phyloP scores from a whole-genome alignment of 495 filamentous ascomycete species.

The Delitschia confertaspora region DNA sequence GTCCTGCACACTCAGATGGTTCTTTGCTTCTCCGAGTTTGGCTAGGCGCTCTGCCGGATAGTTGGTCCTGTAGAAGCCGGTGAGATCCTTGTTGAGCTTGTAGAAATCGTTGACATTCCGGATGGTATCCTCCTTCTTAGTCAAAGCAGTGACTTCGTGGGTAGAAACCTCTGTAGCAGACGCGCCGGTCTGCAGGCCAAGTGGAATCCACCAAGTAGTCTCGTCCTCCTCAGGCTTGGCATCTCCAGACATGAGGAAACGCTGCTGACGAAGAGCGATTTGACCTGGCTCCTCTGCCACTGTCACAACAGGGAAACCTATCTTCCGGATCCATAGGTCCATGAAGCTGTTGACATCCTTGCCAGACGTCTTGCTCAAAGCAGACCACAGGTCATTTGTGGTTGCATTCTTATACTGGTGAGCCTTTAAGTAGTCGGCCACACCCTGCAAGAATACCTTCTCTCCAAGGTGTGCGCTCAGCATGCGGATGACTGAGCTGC shows the following conservation, averaged over 20 bases:
- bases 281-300: slow-evolving; percentile 73
- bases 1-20: slow-evolving; percentile 70
- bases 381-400: slow-evolving; percentile 84
- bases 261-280: slow-evolving; percentile 70
- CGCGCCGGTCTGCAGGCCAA: slow-evolving; percentile 58
- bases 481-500: slow-evolving; percentile 92
- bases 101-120: slow-evolving; percentile 74
- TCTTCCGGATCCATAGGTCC: slow-evolving; percentile 87
- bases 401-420: slow-evolving; percentile 88
- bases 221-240: slow-evolving; percentile 73
- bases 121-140: slow-evolving; percentile 63
- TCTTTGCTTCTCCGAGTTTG: slow-evolving; percentile 65
- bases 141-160: slow-evolving; percentile 55
- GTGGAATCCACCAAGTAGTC: slow-evolving; percentile 93
- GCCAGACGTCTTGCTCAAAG: slow-evolving; percentile 82
- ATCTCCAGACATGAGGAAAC: slow-evolving; percentile 86
- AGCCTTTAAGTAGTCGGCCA: slow-evolving; percentile 77
- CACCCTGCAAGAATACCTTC: slow-evolving; percentile 78
- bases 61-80: slow-evolving; percentile 89
- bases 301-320: slow-evolving; percentile 86
- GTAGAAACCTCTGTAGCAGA: slow-evolving; percentile 42
- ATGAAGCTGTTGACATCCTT: slow-evolving; percentile 79
- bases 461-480: slow-evolving; percentile 75
- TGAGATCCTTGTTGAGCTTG: slow-evolving; percentile 80
- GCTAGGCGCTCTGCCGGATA: slow-evolving; percentile 71